Conservation (phyloP, 306 rosid genomes). For the Astragalus glycyphyllos region DNA sequence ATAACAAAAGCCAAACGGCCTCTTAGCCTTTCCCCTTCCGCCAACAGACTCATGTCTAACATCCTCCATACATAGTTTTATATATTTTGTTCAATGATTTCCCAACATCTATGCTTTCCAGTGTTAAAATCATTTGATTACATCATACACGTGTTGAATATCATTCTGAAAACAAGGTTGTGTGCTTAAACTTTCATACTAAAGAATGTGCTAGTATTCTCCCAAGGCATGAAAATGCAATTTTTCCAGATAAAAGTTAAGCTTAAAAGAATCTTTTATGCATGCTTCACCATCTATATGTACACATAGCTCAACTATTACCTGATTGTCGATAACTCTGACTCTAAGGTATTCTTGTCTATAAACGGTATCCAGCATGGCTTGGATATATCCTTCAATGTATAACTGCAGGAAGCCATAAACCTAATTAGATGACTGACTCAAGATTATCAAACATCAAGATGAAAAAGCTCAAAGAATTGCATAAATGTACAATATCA, state of each 20-base stretch:
- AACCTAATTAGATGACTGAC: constrained; percentile 32
- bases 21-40: too few relatives aligned
- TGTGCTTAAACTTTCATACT: constrained; percentile 5
- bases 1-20: neutral
- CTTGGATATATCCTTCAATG: constrained; percentile 98
- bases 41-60: constrained; percentile 5
- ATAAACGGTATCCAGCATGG: constrained; percentile 89
- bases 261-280: constrained; percentile 25
- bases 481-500: neutral
- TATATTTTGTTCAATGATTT: too few relatives aligned
- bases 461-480: constrained; percentile 17
- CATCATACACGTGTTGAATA: constrained; percentile 7
- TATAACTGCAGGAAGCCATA: constrained; percentile 73
- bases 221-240: constrained; percentile 23
- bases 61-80: neutral
- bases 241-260: constrained; percentile 28
- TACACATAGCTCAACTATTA: constrained; percentile 42
- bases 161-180: constrained; percentile 37
- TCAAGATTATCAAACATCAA: constrained; percentile 32
- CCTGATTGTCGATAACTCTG: constrained; percentile 87
- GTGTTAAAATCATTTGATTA: constrained; percentile 21
- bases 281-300: constrained; percentile 28
- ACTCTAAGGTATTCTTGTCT: constrained; percentile 94
- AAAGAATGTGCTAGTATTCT: constrained; percentile 20
- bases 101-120: constrained; percentile 25